phyloP scores from a whole-genome alignment of 306 rosid genomes.

The Pueraria montana region DNA sequence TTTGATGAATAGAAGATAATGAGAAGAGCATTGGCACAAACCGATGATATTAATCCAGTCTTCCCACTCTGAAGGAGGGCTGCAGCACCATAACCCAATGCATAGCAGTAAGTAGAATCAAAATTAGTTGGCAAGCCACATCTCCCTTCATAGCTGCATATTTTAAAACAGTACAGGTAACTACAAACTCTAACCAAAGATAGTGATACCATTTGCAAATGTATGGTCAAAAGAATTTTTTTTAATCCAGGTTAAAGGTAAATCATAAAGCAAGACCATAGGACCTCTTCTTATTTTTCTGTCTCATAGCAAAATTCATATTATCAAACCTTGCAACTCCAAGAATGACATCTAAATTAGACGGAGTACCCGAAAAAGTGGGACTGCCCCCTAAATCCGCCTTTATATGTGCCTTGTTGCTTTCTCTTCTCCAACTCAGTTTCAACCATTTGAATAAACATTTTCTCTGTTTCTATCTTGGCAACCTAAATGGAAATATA shows the following conservation, averaged over 20 bases:
- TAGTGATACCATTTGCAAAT: constrained; percentile 11
- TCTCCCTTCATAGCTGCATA: constrained; percentile 93
- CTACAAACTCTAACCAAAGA: constrained; percentile 39
- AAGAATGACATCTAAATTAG: constrained; percentile 31
- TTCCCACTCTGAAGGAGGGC: constrained; percentile 93
- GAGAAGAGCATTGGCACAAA: constrained; percentile 52
- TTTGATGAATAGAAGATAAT: constrained; percentile 35
- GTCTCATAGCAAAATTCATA: constrained; percentile 15
- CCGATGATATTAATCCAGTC: constrained; percentile 97
- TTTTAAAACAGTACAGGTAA: constrained; percentile 29
- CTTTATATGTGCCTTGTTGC: constrained; percentile 75
- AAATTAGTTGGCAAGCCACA: constrained; percentile 98
- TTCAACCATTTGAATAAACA: constrained; percentile 99
- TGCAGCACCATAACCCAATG: constrained; percentile 95
- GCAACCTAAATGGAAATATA: constrained; percentile 74
- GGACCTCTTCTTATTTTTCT: not conserved
- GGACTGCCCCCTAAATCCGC: constrained; percentile 81
- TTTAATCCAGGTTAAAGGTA: not conserved
- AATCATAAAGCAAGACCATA: constrained; percentile 19
- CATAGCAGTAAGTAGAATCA: constrained; percentile 94
- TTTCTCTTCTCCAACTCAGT: constrained; percentile 91
- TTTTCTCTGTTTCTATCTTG: constrained; percentile 98
- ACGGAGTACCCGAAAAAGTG: constrained; percentile 94
- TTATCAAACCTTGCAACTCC: constrained; percentile 36
- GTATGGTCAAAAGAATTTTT: constrained; percentile 7